Base-by-base conservation (phyloP, 768 basidiomycete genomes). In the Panaeolus papilionaceus region DNA sequence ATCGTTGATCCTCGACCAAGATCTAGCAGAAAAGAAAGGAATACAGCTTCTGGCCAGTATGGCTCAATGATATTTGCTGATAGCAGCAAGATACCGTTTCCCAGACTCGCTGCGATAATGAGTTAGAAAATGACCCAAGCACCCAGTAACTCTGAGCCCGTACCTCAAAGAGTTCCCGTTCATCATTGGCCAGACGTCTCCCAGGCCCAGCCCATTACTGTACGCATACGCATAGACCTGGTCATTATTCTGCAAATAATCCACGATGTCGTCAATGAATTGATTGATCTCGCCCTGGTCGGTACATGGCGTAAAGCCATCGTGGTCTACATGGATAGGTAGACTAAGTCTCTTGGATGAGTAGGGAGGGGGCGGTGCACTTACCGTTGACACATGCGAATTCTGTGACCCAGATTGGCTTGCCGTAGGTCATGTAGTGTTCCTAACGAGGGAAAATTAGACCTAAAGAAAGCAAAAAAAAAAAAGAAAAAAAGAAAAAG, bases 331-430 rank as follows among this genome's bases (percentile, higher is more conserved):
- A 28, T n/a, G 64, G 18, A 20, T 26, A 28, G 65, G 5, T 51
- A 63, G 54, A 61, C 62, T 5, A 28, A 40, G 11, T 2, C 42
- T 38, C 39, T 26, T 38, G 58, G n/a, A 20, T 9, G 9, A 11
- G 54, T 37, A 16, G 23, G 63, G 42, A 44, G 9, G 40, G 45
- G 38, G 16, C 38, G 47, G 42, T 20, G 45, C 16, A 65, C 73
- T 20, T 65, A 82, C 83, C 83, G 62, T 84, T 77, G 38, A 84
- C 83, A 66, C 84, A 85, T 63, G 84, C 83, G 68, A 84, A 83
- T 70, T 85, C 84, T 26, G 83, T 81, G 16, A 85, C 78, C 83
- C 83, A 85, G 64, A 85, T 79, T 0, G 84, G 83, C 72, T 82
- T 84, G 69, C 80, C 78, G 70, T 84, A 85, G 3, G 65, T 71